These are phyloP conservation scores for Gynandropsis gynandra DNA, from an alignment of 345 rosid genomes.

Conservation along the genomic window DNA sequence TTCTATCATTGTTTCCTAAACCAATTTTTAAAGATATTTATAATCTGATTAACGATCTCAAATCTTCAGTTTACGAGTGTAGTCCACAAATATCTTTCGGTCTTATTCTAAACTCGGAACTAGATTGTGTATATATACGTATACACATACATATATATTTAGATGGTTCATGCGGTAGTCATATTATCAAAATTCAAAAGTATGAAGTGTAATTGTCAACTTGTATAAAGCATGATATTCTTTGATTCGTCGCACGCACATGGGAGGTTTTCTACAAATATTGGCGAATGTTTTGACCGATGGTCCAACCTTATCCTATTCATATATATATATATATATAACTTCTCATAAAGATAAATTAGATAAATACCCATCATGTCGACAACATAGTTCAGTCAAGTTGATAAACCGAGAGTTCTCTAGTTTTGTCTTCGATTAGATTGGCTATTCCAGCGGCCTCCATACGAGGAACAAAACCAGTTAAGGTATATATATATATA, in stretches of 20 bases:
- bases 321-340: not conserved
- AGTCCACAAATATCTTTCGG: too few species aligned
- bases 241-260: slow-evolving; percentile 15
- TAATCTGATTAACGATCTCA: too few species aligned
- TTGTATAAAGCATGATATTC: not conserved
- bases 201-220: too few species aligned
- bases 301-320: slow-evolving; percentile 9
- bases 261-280: slow-evolving; percentile 7
- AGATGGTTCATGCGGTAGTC: too few species aligned
- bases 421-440: not conserved
- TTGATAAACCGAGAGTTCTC: too few species aligned
- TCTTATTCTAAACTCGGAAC: too few species aligned
- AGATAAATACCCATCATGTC: slow-evolving; percentile 15
- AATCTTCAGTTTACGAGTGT: too few species aligned
- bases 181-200: too few species aligned
- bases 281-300: slow-evolving; percentile 16
- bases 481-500: not conserved
- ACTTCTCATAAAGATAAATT: not conserved
- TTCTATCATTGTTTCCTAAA: too few species aligned
- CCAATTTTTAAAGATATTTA: too few species aligned
- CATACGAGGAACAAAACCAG: not conserved
- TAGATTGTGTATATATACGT: too few species aligned
- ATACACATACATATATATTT: too few species aligned
- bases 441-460: slow-evolving; percentile 15
- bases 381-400: slow-evolving; percentile 7